Base-by-base conservation (phyloP, 352 stramenopile species). In the Pythium aristosporum region DNA sequence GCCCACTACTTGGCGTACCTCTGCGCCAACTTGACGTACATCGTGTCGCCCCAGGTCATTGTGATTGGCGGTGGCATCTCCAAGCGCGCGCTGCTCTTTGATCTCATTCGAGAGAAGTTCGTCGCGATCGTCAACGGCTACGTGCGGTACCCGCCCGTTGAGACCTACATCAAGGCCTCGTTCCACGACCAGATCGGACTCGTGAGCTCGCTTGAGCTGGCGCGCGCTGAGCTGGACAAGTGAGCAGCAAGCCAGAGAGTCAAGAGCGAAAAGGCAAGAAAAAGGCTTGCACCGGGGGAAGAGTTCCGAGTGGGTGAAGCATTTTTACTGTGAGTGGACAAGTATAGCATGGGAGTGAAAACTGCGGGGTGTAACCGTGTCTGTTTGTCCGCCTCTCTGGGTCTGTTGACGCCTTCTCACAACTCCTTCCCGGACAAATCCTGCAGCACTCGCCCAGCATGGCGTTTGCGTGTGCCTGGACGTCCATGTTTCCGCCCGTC, bases 1-100 rank as follows among this genome's bases (percentile, higher is more conserved):
- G 94, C 96, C 5, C 97, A 99, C 78, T 97, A 98, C 68, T 77
- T 99, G 63, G 96, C 91, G 44, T 94, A 97, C 74, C 73, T 98
- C 20, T 99, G 96, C 76, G 85, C 90, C 16, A 98, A 96, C 62
- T 73, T 99, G 32, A 88, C 97, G 25, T 87, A 99, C 55, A 82
- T 92, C 9, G 89, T 88, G 46, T 98, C 92, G 16, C 87, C 96
- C 10, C 81, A 99, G 68, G 88, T 93, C 44, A 99, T 99, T 69
- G 92, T 98, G 8, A 89, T 99, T 47, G 94, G 93, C 57, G 97
- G 96, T 54, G 97, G 97, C 55, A 89, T 99, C 48, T 89, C 97
- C 67, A 96, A 97, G 75, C 92, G 94, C 46, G 68, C 73, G 36
- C 80, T 88, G 47, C 75, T 98, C 28, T 96, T 97, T 56, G 71